These are phyloP conservation scores for Candida namnaoensis DNA, from an alignment of 805 yeast genomes.

Conservation along the genomic window DNA sequence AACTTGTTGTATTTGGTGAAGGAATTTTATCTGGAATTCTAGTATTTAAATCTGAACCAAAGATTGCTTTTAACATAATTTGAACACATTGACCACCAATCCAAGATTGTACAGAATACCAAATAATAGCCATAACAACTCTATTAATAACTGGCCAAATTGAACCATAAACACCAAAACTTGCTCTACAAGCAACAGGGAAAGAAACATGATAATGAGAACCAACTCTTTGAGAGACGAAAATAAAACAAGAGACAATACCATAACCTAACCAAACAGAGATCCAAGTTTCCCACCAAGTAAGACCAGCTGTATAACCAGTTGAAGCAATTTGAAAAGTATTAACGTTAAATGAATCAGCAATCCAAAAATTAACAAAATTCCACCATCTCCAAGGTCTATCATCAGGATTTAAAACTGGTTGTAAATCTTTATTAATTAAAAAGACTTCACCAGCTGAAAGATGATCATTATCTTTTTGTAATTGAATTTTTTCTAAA, in stretches of 20 bases:
- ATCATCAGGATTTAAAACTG: slow-evolving; percentile 58
- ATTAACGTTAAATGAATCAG: slow-evolving; percentile 84
- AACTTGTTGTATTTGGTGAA: slow-evolving; percentile 58
- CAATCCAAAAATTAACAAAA: slow-evolving; percentile 75
- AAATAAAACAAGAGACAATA: slow-evolving; percentile 61
- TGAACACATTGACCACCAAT: slow-evolving; percentile 80
- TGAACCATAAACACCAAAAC: slow-evolving; percentile 84
- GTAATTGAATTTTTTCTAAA: not conserved
- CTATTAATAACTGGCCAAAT: slow-evolving; percentile 86
- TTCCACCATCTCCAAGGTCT: slow-evolving; percentile 82
- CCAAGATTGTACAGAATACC: slow-evolving; percentile 87
- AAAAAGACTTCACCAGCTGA: slow-evolving; percentile 57
- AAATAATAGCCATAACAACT: slow-evolving; percentile 78
- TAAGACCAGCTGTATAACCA: slow-evolving; percentile 67
- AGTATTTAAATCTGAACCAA: slow-evolving; percentile 53
- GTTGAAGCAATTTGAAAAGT: slow-evolving; percentile 91
- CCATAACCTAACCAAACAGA: slow-evolving; percentile 85
- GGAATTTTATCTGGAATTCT: slow-evolving; percentile 58
- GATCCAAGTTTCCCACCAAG: slow-evolving; percentile 91
- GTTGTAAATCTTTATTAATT: slow-evolving; percentile 67
- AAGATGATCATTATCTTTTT: slow-evolving; percentile 22
- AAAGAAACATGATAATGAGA: slow-evolving; percentile 74
- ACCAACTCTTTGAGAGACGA: slow-evolving; percentile 71
- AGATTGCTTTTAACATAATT: slow-evolving; percentile 68
- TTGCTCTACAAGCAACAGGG: slow-evolving; percentile 74